Conservation (phyloP, 2,329 filamentous ascomycete species). For the Stromatinia cepivora region DNA sequence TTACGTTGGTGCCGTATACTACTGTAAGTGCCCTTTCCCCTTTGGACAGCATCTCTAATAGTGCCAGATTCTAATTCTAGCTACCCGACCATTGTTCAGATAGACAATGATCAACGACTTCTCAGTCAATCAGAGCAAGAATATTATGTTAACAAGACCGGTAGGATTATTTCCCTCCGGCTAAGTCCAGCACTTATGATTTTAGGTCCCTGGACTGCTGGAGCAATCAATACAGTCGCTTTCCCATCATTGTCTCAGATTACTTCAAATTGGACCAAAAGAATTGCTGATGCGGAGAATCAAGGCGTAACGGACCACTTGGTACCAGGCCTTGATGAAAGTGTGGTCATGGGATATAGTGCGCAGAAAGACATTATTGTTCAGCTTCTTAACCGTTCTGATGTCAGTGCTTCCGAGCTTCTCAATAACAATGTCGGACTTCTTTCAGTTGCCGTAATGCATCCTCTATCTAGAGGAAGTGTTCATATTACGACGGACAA, state of each 20-base stretch:
- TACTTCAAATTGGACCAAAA: conserved; percentile 30
- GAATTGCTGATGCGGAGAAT: conserved; percentile 28
- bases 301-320: conserved; percentile 30
- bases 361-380: conserved; percentile 32
- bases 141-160: conserved; percentile 36
- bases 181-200: background rate
- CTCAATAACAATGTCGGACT: conserved; percentile 34
- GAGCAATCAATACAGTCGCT: conserved; percentile 37
- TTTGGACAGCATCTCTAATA: conserved; percentile 23
- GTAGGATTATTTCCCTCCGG: conserved; percentile 11
- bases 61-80: conserved; percentile 30
- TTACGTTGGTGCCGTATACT: conserved; percentile 34
- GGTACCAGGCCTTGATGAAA: conserved; percentile 29
- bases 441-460: conserved; percentile 45
- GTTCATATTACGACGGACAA: conserved; percentile 54
- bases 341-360: conserved; percentile 32
- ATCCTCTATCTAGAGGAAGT: conserved; percentile 56
- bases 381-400: conserved; percentile 26
- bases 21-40: conserved; percentile 27
- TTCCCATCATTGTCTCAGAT: conserved; percentile 34
- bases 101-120: conserved; percentile 28
- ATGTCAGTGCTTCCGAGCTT: conserved; percentile 35
- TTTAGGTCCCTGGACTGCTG: conserved; percentile 29
- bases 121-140: conserved; percentile 30
- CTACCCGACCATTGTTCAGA: conserved; percentile 31